Evolutionary conservation across 305 asterid genomes (phyloP).

Genomic region (Withania somnifera): DNA sequence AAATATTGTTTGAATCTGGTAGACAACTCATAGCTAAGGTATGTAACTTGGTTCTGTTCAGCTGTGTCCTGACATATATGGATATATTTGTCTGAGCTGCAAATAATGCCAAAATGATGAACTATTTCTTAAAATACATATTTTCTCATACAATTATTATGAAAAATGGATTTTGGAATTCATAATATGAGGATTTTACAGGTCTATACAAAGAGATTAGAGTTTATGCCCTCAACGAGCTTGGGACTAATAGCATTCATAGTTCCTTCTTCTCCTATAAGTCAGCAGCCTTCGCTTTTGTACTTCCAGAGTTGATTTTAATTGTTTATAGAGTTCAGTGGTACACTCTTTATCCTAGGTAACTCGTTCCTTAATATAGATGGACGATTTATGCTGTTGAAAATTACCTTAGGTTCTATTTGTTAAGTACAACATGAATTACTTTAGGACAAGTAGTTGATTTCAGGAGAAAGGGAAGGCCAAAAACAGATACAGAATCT

Average conservation of each 20-base stretch:
- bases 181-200: background rate
- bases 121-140: background rate
- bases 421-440: background rate
- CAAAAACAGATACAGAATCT: background rate
- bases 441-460: background rate
- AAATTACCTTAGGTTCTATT: background rate
- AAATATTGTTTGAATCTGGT: conserved; percentile 67
- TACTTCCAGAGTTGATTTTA: background rate
- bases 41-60: conserved; percentile 1
- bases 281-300: background rate
- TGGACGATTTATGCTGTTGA: background rate
- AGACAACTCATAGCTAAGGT: conserved; percentile 61
- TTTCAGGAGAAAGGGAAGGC: background rate
- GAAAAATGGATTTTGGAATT: background rate
- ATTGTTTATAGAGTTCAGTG: background rate
- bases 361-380: background rate
- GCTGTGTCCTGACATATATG: background rate
- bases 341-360: background rate
- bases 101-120: background rate
- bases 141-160: background rate
- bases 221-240: background rate
- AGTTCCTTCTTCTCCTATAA: background rate
- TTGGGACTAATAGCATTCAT: background rate
- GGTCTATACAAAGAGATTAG: background rate
- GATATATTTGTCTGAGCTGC: background rate